phyloP scores from a whole-genome alignment of 2,329 filamentous ascomycete species.

The Mycosphaerella sp. region DNA sequence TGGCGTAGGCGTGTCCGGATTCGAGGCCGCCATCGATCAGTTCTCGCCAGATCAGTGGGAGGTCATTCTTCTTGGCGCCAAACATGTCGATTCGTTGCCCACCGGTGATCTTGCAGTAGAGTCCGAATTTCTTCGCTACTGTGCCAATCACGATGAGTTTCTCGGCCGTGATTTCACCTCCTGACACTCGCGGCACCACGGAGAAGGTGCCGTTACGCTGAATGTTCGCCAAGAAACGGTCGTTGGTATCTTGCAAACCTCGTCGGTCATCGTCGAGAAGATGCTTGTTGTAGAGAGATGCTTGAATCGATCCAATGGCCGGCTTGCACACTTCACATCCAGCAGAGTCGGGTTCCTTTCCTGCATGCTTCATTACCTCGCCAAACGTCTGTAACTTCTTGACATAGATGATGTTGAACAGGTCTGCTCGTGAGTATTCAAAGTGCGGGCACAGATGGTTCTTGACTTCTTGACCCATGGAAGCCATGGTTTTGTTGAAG shows the following conservation, averaged over 20 bases:
- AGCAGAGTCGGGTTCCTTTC: slow-evolving; percentile 62
- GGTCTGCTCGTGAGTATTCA: slow-evolving; percentile 71
- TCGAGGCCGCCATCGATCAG: slow-evolving; percentile 82
- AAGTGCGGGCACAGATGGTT: slow-evolving; percentile 85
- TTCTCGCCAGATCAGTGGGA: slow-evolving; percentile 73
- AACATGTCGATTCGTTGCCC: slow-evolving; percentile 92
- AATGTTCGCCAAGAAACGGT: slow-evolving; percentile 80
- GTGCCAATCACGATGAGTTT: slow-evolving; percentile 76
- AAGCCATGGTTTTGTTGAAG: slow-evolving; percentile 81
- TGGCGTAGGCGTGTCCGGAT: slow-evolving; percentile 84
- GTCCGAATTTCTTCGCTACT: slow-evolving; percentile 73
- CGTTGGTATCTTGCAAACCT: slow-evolving; percentile 85
- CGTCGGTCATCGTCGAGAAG: slow-evolving; percentile 64
- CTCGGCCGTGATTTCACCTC: slow-evolving; percentile 80
- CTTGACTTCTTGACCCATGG: slow-evolving; percentile 78
- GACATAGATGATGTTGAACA: slow-evolving; percentile 84
- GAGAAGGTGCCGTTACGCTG: slow-evolving; percentile 88
- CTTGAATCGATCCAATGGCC: slow-evolving; percentile 69
- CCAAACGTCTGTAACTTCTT: slow-evolving; percentile 66
- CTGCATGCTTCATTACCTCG: slow-evolving; percentile 72
- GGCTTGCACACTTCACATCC: slow-evolving; percentile 88
- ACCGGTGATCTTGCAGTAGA: slow-evolving; percentile 90
- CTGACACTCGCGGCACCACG: slow-evolving; percentile 74
- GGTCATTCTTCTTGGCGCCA: slow-evolving; percentile 79
- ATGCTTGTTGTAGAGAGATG: slow-evolving; percentile 76